These are phyloP conservation scores for Triangularia setosa DNA, from an alignment of 2,329 filamentous ascomycete species.

Conservation along the genomic window DNA sequence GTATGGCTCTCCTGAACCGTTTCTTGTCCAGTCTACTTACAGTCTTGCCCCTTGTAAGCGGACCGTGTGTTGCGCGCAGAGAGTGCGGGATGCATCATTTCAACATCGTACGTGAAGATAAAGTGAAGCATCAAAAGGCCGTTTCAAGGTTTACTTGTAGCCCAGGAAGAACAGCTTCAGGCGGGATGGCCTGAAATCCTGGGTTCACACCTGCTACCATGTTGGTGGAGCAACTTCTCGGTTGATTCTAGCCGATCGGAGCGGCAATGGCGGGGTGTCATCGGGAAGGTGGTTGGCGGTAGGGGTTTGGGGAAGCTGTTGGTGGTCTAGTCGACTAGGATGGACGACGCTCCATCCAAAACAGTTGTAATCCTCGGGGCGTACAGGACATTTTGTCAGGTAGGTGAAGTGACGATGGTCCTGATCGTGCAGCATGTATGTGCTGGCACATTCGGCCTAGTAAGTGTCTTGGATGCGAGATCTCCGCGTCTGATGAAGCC, in stretches of 20 bases:
- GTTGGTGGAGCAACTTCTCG: conserved; percentile 4
- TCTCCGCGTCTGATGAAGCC: conserved; percentile 10
- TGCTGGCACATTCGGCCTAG: conserved; percentile 13
- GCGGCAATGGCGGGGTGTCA: background rate
- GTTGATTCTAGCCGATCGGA: conserved; percentile 5
- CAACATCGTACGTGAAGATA: background rate
- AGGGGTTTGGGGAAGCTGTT: background rate
- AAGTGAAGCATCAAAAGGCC: background rate
- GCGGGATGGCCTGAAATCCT: conserved; percentile 9
- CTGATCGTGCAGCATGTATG: conserved; percentile 19
- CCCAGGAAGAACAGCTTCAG: conserved; percentile 8
- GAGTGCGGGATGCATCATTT: too few species aligned
- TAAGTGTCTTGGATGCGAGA: conserved; percentile 16
- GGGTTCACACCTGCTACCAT: background rate
- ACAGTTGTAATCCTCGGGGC: background rate
- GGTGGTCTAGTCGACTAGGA: background rate
- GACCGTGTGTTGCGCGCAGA: background rate
- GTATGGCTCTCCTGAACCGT: conserved; percentile 1
- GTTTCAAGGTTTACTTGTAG: background rate
- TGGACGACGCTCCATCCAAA: background rate
- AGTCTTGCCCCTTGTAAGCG: background rate
- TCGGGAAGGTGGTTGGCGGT: background rate
- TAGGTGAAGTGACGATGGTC: conserved; percentile 1
- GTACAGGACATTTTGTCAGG: background rate
- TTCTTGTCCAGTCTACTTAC: background rate